Evolutionary conservation across 441 rosid species (phyloP).

Genomic region (Croton setiger): DNA sequence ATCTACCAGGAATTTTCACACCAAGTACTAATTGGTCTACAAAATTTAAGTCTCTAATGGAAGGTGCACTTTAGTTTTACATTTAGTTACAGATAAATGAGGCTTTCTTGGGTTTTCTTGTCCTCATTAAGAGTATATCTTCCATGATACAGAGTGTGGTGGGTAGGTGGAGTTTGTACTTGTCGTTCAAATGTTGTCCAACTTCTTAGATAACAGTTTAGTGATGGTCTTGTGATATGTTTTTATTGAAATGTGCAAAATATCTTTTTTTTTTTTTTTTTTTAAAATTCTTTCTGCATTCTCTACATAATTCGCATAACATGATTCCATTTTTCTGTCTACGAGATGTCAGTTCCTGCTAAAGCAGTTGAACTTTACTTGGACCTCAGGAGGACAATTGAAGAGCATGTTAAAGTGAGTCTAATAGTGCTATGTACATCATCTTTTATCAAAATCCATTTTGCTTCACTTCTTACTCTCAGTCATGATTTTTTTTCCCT

Average conservation of each 20-base stretch:
- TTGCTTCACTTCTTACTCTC: not conserved
- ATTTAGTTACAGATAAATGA: no score
- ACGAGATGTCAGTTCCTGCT: constrained; percentile 56
- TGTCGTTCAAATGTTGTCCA: no score
- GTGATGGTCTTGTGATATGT: constrained; percentile 9
- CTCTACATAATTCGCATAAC: not conserved
- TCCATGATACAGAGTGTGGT: no score
- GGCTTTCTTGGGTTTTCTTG: no score
- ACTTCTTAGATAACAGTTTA: not conserved
- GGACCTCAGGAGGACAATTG: constrained; percentile 67
- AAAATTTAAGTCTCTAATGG: no score
- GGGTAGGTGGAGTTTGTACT: no score
- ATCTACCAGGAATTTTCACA: no score
- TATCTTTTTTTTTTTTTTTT: not conserved
- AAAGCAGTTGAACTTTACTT: constrained; percentile 75
- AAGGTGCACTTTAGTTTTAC: no score
- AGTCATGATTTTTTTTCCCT: constrained; percentile 3
- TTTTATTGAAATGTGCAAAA: not conserved
- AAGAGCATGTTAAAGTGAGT: constrained; percentile 77
- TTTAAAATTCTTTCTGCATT: not conserved
- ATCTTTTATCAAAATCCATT: constrained; percentile 9
- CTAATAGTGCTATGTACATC: constrained; percentile 9
- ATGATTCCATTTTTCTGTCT: constrained; percentile 8
- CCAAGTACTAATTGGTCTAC: no score
- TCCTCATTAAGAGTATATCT: no score